phyloP scores from a whole-genome alignment of 2,329 filamentous ascomycete species.

The Phaeophleospora eucalypticola region DNA sequence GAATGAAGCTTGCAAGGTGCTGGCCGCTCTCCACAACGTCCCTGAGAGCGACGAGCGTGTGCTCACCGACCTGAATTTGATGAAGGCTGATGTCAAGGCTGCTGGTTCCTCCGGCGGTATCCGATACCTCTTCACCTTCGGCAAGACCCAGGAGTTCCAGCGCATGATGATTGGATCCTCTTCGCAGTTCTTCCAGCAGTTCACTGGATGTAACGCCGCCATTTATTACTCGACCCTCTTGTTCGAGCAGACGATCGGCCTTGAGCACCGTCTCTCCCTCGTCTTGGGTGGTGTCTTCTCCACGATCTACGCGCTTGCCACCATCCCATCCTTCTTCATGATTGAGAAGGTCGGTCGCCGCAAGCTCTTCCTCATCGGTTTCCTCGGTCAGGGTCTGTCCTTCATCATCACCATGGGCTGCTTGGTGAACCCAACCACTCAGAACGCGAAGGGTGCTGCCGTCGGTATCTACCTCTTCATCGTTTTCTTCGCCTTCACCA shows the following conservation, averaged over 20 bases:
- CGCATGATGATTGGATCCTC: constrained; percentile 57
- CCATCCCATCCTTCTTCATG: constrained; percentile 56
- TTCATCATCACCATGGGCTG: constrained; percentile 45
- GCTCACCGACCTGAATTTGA: constrained; percentile 48
- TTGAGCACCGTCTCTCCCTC: constrained; percentile 38
- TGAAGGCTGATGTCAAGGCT: constrained; percentile 57
- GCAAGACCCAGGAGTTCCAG: constrained; percentile 58
- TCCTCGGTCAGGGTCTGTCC: constrained; percentile 49
- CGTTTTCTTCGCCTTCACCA: constrained; percentile 60
- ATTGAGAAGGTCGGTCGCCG: constrained; percentile 58
- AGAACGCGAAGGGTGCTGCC: constrained; percentile 33
- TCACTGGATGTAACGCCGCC: constrained; percentile 48
- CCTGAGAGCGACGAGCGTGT: constrained; percentile 20
- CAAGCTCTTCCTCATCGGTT: constrained; percentile 35
- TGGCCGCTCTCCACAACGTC: constrained; percentile 22
- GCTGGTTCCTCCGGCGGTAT: constrained; percentile 45
- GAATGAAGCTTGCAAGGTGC: constrained; percentile 21
- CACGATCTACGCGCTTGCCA: constrained; percentile 51
- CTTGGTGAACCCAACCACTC: constrained; percentile 25
- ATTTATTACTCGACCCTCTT: constrained; percentile 42
- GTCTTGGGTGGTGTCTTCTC: constrained; percentile 48
- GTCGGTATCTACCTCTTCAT: constrained; percentile 66
- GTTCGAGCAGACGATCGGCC: constrained; percentile 49
- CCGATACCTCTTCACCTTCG: constrained; percentile 40
- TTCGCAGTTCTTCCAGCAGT: constrained; percentile 59